Percentiles rank a stretch among this genome's conserved stretches.
These are phyloP conservation scores for Hypoxylon crocopeplum DNA, from an alignment of 495 filamentous ascomycete genomes.

Conservation along the genomic window DNA sequence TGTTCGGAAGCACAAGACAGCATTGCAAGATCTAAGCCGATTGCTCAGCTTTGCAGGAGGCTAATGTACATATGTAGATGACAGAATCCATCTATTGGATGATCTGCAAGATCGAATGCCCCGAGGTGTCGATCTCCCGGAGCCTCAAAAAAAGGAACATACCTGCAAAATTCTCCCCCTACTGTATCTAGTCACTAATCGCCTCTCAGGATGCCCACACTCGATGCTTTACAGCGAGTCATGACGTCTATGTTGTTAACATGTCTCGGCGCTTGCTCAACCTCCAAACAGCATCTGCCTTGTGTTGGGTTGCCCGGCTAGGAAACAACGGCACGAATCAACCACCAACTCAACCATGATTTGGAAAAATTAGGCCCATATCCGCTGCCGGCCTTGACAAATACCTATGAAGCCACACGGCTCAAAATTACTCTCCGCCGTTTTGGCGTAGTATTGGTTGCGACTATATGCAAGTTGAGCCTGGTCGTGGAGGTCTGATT, in stretches of 20 bases:
- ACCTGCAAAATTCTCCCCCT: background rate
- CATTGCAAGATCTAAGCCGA: conserved; percentile 7
- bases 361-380: background rate
- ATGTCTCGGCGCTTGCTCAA: conserved; percentile 28
- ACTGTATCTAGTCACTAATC: background rate
- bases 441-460: background rate
- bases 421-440: conserved; percentile 1
- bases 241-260: conserved; percentile 16
- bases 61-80: conserved; percentile 23
- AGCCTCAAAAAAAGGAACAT: conserved; percentile 22
- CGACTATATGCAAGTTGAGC: conserved; percentile 4
- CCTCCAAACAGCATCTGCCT: conserved; percentile 1
- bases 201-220: conserved; percentile 3
- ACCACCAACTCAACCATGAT: conserved; percentile 4
- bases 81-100: conserved; percentile 32
- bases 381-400: conserved; percentile 2
- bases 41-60: conserved; percentile 23
- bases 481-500: conserved; percentile 5
- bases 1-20: conserved; percentile 17
- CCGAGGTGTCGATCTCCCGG: conserved; percentile 33
- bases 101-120: conserved; percentile 31
- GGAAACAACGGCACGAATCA: conserved; percentile 1
- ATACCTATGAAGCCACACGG: conserved; percentile 1
- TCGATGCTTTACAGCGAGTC: conserved; percentile 2
- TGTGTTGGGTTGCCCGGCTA: background rate